Evolutionary conservation across 2,329 filamentous ascomycete species (phyloP), one percentile per base, ranked within the genome.

Genomic region (Bipolaris victoriae): DNA sequence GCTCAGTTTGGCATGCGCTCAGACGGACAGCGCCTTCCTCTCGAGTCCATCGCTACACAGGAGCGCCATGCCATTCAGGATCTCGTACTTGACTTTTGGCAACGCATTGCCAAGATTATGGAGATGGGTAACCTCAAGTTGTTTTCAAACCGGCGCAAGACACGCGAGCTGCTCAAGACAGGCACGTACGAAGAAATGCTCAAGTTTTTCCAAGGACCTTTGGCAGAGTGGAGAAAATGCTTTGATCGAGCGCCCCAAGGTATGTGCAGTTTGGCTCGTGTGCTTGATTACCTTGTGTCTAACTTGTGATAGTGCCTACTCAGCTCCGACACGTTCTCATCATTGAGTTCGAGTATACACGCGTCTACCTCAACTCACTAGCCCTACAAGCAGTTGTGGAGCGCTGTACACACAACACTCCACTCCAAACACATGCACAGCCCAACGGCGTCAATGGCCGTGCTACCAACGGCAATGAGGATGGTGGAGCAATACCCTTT

Each of bases 321-420:
- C 79, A 84, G 55, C 86, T 88, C 78, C 81, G 83, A 44, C 87
- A 92, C 72, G 93, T 98, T 57, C 82, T 99, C 29, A 89, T 87
- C 7, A 97, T 98, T 64, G 95, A 99, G 79, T 97, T 95, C 71
- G 92, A 98, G 71, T 97, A 97, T 73, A 92, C 94, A 24, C 87
- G 94, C 69, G 90, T 97, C 49, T 98, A 98, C 72, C 86, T 97
- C 79, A 97, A 98, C 75, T 97, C 93, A 0, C 82, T 99, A 1
- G 93, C 93, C 2, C 81, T 99, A 1, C 95, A 99, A 78, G 95
- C 95, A 20, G 92, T 98, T 3, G 92, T 98, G 5, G 94, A 97
- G 77, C 87, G 93, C 58, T 97, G 91, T 77, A 94, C 92, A 6
- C 92, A 85, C 59, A 90, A 93, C 62, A 87, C 88, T 2, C 76